phyloP scores from a whole-genome alignment of 148 eudicot genomes.

The Amaranthus palmeri region DNA sequence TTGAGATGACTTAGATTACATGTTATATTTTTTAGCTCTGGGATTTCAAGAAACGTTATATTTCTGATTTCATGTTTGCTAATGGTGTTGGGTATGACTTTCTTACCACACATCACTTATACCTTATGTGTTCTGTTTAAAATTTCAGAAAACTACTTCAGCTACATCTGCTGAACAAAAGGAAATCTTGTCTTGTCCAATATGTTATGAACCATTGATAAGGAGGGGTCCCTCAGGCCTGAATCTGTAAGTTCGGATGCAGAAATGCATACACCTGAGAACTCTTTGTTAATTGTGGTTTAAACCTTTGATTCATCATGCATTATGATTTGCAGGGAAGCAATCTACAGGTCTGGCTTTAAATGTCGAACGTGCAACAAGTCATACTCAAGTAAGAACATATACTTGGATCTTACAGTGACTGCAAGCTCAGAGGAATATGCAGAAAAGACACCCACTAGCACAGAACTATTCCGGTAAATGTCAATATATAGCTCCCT shows the following conservation, averaged over 20 bases:
- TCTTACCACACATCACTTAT: neutral
- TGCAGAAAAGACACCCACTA: constrained; percentile 55
- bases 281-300: constrained; percentile 1
- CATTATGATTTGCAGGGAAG: constrained; percentile 51
- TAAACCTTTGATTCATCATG: constrained; percentile 21
- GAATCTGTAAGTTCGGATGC: constrained; percentile 64
- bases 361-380: constrained; percentile 73
- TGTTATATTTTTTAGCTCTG: neutral
- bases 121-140: neutral
- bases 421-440: constrained; percentile 78
- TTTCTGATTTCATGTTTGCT: neutral
- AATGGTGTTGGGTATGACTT: neutral
- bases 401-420: constrained; percentile 87
- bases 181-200: constrained; percentile 74
- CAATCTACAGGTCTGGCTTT: constrained; percentile 91
- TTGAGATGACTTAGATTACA: no score
- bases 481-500: neutral
- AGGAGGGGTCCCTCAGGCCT: constrained; percentile 83
- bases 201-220: constrained; percentile 68
- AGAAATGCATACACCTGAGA: neutral
- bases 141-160: constrained; percentile 39
- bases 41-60: neutral
- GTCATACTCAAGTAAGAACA: constrained; percentile 84
- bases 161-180: constrained; percentile 25
- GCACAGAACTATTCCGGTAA: constrained; percentile 87